These are phyloP conservation scores for Dictyostelium purpureum DNA, from an alignment of 78 protist genomes.

Conservation along the genomic window DNA sequence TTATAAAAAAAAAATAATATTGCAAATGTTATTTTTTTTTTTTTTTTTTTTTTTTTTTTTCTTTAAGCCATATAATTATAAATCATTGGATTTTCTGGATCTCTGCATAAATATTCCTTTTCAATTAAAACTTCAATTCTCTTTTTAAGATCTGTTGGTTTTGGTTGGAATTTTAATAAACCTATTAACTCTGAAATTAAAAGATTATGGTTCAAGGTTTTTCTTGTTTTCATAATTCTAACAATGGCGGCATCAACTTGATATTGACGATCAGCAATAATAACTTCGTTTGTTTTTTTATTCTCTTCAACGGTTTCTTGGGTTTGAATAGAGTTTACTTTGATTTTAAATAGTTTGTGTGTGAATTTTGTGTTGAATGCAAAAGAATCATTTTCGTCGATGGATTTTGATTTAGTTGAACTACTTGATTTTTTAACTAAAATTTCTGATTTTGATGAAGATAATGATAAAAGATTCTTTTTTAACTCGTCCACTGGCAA, in stretches of 20 bases:
- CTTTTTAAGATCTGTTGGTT: conserved; percentile 93
- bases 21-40: neutral
- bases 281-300: conserved; percentile 85
- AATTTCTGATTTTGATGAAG: conserved; percentile 74
- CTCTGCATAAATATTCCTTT: conserved; percentile 96
- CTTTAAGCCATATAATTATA: conserved; percentile 93
- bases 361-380: conserved; percentile 84
- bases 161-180: conserved; percentile 91
- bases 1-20: no score
- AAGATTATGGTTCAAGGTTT: conserved; percentile 84
- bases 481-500: conserved; percentile 82
- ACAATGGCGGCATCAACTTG: conserved; percentile 96
- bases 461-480: conserved; percentile 85
- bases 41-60: neutral
- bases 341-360: conserved; percentile 79
- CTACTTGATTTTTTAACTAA: neutral
- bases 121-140: conserved; percentile 96
- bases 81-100: conserved; percentile 73
- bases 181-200: conserved; percentile 87
- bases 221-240: conserved; percentile 97
- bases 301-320: conserved; percentile 94
- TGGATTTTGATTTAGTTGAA: neutral
- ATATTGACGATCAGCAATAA: conserved; percentile 87
- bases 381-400: conserved; percentile 86
- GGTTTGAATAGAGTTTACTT: conserved; percentile 92